Evolutionary conservation across 2,329 filamentous ascomycete species (phyloP).

Genomic region (Colletotrichum liaoningense): DNA sequence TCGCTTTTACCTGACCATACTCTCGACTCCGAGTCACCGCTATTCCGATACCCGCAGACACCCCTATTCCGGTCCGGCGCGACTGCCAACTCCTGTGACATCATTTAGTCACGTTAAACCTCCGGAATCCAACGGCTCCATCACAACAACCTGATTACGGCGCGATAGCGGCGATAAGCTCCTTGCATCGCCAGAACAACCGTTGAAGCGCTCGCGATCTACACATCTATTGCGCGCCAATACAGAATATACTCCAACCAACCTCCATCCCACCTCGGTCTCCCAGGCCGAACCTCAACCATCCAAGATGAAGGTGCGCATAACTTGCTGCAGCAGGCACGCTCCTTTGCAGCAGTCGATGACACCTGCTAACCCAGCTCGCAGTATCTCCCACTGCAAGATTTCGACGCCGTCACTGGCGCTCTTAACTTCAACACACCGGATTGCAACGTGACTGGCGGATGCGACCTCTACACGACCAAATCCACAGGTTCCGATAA

Average conservation of each 20-base stretch:
- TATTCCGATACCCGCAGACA: slow-evolving; percentile 14
- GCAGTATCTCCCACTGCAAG: slow-evolving; percentile 90
- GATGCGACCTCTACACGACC: slow-evolving; percentile 96
- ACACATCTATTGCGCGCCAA: neutral
- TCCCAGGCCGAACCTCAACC: slow-evolving; percentile 21
- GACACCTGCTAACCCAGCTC: slow-evolving; percentile 25
- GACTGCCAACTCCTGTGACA: slow-evolving; percentile 34
- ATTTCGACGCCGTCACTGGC: slow-evolving; percentile 91
- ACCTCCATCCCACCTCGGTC: slow-evolving; percentile 10
- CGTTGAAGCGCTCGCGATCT: neutral
- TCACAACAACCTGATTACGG: slow-evolving; percentile 24
- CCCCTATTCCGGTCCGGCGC: slow-evolving; percentile 25
- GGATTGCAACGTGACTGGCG: slow-evolving; percentile 91
- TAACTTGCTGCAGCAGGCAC: slow-evolving; percentile 21
- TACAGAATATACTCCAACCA: slow-evolving; percentile 16
- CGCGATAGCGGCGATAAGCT: slow-evolving; percentile 33
- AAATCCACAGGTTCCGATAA: slow-evolving; percentile 96
- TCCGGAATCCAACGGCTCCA: slow-evolving; percentile 30
- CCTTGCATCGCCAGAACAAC: neutral
- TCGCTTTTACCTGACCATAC: neutral
- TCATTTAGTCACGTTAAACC: slow-evolving; percentile 33
- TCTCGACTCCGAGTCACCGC: slow-evolving; percentile 20
- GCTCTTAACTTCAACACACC: slow-evolving; percentile 96
- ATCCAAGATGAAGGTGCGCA: slow-evolving; percentile 38
- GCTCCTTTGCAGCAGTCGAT: slow-evolving; percentile 14